Percentiles rank a stretch among this genome's conserved stretches.
phyloP scores from a whole-genome alignment of 2,329 filamentous ascomycete species.

The Apiospora saccharicola region DNA sequence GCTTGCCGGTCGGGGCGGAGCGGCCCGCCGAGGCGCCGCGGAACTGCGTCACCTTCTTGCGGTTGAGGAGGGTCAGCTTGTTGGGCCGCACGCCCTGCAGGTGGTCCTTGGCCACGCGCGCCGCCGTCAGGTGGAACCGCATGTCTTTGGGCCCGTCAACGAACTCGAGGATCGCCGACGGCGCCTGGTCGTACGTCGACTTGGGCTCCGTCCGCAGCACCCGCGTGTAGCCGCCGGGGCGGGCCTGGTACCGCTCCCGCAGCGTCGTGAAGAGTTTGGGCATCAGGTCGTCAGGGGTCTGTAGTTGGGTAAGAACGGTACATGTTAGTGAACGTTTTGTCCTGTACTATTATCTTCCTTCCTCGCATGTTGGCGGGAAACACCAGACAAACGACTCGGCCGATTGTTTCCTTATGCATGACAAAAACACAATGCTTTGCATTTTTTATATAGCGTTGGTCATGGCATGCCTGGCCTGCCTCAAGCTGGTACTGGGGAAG shows the following conservation, averaged over 20 bases:
- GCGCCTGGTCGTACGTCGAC: conserved; percentile 83
- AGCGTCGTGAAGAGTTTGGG: conserved; percentile 90
- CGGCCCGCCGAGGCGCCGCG: conserved; percentile 46
- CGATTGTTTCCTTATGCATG: not conserved
- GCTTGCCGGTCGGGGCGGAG: conserved; percentile 62
- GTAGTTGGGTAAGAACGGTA: conserved; percentile 19
- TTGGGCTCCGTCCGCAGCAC: conserved; percentile 91
- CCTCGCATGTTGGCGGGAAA: not conserved
- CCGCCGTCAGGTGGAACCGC: conserved; percentile 92
- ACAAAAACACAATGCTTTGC: not conserved
- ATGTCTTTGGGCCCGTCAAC: conserved; percentile 95
- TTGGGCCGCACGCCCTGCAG: conserved; percentile 65
- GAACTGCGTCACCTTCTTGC: conserved; percentile 83
- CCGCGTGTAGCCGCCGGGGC: conserved; percentile 93
- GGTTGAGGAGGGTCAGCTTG: conserved; percentile 78
- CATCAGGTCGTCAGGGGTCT: conserved; percentile 74
- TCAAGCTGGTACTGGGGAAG: conserved; percentile 3
- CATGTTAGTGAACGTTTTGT: conserved; percentile 12
- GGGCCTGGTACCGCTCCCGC: conserved; percentile 76
- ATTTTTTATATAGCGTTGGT: not conserved
- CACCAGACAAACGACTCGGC: not conserved
- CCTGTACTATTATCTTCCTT: conserved; percentile 40
- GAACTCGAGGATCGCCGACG: conserved; percentile 89
- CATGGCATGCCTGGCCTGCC: not conserved
- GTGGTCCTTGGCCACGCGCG: conserved; percentile 74